Evolutionary conservation across 164 flowering plant genomes (phyloP).

Genomic region (Berberis vulgaris): DNA sequence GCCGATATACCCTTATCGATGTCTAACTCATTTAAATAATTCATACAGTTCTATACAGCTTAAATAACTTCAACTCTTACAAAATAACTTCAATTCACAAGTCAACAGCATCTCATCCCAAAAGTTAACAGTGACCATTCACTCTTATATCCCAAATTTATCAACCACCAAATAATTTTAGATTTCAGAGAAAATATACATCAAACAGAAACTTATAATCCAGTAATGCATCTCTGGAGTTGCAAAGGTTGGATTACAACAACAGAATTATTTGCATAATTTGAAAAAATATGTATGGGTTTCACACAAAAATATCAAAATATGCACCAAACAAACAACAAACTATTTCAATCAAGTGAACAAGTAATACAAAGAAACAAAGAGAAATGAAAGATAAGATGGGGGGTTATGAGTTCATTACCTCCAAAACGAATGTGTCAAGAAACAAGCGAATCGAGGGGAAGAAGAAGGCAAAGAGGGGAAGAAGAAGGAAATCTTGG

Average conservation of each 20-base stretch:
- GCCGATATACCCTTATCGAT: no score
- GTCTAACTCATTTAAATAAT: no score
- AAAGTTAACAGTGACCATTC: no score
- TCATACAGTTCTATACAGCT: no score
- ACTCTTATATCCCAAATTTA: no score
- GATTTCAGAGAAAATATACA: no score
- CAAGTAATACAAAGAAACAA: not conserved
- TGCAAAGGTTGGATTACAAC: not conserved
- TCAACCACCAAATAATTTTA: no score
- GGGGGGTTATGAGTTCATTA: conserved; percentile 4
- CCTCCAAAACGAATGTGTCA: conserved; percentile 82
- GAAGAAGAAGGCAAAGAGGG: conserved; percentile 61
- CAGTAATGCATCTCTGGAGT: not conserved
- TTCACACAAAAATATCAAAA: not conserved
- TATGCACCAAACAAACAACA: not conserved
- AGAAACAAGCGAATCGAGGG: conserved; percentile 66
- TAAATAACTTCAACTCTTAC: no score
- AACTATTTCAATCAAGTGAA: not conserved
- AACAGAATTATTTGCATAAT: not conserved
- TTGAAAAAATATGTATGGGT: no score
- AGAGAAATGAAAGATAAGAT: not conserved
- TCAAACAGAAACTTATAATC: no score
- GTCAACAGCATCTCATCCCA: no score
- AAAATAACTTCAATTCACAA: no score
- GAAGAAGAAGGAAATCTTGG: conserved; percentile 54